Percentiles rank a stretch among this genome's conserved stretches.
Evolutionary conservation across 1,284 basidiomycete genomes (phyloP).

Genomic region (Athelia psychrophila): DNA sequence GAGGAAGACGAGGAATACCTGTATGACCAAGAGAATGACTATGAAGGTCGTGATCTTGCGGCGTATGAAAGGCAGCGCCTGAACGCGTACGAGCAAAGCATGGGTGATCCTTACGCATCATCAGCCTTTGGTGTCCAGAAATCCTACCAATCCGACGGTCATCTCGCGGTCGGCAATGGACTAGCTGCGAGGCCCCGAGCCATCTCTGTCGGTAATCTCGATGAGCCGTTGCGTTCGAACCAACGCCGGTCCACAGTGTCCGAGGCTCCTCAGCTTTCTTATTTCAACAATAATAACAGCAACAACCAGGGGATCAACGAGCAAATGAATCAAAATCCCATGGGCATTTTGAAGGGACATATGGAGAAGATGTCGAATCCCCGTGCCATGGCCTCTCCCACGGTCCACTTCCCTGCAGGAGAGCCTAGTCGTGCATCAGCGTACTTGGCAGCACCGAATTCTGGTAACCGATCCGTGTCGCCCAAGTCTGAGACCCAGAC

Average conservation of each 20-base stretch:
- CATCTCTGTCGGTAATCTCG: constrained; percentile 89
- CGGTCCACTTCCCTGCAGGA: constrained; percentile 68
- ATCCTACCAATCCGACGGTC: constrained; percentile 71
- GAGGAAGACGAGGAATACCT: constrained; percentile 78
- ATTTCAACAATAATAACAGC: constrained; percentile 34
- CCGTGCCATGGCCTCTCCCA: constrained; percentile 50
- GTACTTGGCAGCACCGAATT: constrained; percentile 63
- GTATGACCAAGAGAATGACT: constrained; percentile 59
- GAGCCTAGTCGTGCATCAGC: constrained; percentile 60
- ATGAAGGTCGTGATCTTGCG: constrained; percentile 39
- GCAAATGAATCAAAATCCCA: constrained; percentile 35
- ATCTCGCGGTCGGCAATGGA: constrained; percentile 46
- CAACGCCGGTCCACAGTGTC: constrained; percentile 62
- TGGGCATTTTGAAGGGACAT: constrained; percentile 53
- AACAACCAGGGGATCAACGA: constrained; percentile 43
- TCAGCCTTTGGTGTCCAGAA: constrained; percentile 58
- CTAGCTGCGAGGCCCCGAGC: constrained; percentile 72
- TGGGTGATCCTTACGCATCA: constrained; percentile 48
- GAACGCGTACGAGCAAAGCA: constrained; percentile 56
- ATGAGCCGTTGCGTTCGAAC: constrained; percentile 64
- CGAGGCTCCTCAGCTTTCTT: constrained; percentile 52
- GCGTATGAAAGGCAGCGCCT: constrained; percentile 51
- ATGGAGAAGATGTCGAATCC: constrained; percentile 44
- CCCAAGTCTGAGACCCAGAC: constrained; percentile 70
- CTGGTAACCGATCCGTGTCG: constrained; percentile 69